Base-by-base conservation (phyloP, 805 yeast species). In the Ogataea populi-albae region DNA sequence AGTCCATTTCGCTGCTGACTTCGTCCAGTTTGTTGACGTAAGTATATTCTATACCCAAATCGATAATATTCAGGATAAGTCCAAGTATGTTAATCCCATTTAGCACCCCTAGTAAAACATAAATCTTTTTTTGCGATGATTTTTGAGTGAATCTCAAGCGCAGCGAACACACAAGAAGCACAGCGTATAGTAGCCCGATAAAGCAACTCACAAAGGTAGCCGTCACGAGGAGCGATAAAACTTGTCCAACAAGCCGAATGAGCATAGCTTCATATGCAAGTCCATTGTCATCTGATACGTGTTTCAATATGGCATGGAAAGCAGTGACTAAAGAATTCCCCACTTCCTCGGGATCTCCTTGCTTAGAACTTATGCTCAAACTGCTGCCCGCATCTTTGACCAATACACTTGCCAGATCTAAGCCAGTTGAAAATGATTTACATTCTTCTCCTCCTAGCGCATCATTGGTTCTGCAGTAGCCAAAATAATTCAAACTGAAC, bases 371-470 rank as follows among this genome's bases (percentile, higher is more conserved):
- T 17, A 52, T 50, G 7, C 68, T 71, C 26, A 72, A 54, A 43
- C 69, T 76, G 3, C 56, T 57, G 4, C 76, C 78, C 9, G 77
- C 63, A 52, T 77, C 82, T 37, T 68, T 61, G 8, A 75, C 61
- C 11, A 75, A 54, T 10, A 69, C 68, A 6, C 73, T 59, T 6
- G 71, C 54, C 11, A 75, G 46, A 49, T 77, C 79, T 37, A 73
- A 51, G 1, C 77, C 79, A 18, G 30, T 32, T 32, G 56, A 50
- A 32, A 67, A 62, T 7, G 46, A 49, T 43, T 61, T 50, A 43
- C 78, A 66, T 47, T 42, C 52, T 31, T 33, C 46, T 28, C 20
- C 31, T 16, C 30, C 44, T 38, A 11, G 50, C 38, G 11, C 41
- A 39, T 30, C 38, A 23, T 63, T 65, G 4, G 51, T 35, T 20